Base-by-base conservation (phyloP, 2,329 filamentous ascomycete species). In the Penicillium sclerotigenum region DNA sequence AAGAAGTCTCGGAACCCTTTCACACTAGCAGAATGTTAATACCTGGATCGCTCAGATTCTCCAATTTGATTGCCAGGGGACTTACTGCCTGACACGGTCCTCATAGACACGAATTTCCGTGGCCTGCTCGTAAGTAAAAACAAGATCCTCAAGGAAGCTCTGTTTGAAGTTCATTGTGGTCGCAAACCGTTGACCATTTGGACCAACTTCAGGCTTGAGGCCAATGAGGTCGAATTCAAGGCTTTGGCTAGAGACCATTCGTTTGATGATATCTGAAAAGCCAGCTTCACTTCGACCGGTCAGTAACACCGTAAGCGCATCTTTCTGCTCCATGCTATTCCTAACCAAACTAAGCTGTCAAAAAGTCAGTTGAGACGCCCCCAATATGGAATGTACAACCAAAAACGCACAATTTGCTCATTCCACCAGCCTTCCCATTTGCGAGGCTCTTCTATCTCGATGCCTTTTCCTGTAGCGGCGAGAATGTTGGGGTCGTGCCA, bases 351-450 rank as follows among this genome's bases (percentile, higher is more conserved):
- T 84, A 52, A 81, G 73, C 77, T 79, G n/a, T 62, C n/a, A 56
- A 57, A 62, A 26, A 47, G 61, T 71, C 59, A 70, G 69, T 58
- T 28, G 22, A 31, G 5, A 36, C 6, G 10, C 34, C 18, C 9
- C 5, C 7, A 37, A 28, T 2, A 29, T 34, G 34, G 20, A 64
- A 41, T 37, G 37, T 54, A 49, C 22, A 36, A 54, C 43, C 31
- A 52, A 51, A 47, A 34, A 85, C 87, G 57, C 65, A 82, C 84
- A 63, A 99, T 87, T 65, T 88, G 86, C 70, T 97, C 93, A 69
- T 97, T 97, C 94, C 94, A 99, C 89, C 90, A 97, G 34, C 91
- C 91, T 55, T 89, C 79, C 93, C 93, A 99, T 10, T 84, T 92
- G 24, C 86, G 85, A 40, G 83, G 79, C 72, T 97, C 92, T 75